A percentile compares a stretch with the other conserved stretches of the same genome.
phyloP scores from a whole-genome alignment of 495 filamentous ascomycete species.

The Podospora comata region DNA sequence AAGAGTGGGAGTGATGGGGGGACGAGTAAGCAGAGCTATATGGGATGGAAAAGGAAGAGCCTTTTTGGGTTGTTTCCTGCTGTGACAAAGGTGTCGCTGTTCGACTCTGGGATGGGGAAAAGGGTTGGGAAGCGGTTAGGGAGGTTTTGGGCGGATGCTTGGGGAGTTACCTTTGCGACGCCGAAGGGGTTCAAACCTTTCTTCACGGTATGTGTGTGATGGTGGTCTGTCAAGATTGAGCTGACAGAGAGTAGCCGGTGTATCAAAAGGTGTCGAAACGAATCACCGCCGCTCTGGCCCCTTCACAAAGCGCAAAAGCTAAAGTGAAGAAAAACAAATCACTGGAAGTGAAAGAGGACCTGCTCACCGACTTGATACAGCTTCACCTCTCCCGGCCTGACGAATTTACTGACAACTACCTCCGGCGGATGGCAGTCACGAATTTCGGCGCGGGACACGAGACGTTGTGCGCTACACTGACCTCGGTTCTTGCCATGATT shows the following conservation, averaged over 20 bases:
- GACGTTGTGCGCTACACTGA: constrained; percentile 46
- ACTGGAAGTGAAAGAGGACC: constrained; percentile 20
- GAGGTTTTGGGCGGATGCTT: constrained; percentile 26
- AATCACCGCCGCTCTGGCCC: constrained; percentile 21
- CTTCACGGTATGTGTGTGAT: constrained; percentile 28
- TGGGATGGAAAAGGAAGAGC: constrained; percentile 37
- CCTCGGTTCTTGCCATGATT: constrained; percentile 38
- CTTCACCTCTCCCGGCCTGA: constrained; percentile 33
- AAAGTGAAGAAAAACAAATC: background rate
- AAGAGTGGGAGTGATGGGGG: constrained; percentile 34
- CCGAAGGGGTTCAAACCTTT: constrained; percentile 36
- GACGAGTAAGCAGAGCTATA: constrained; percentile 35
- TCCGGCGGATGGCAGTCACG: constrained; percentile 45
- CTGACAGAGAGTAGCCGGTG: constrained; percentile 22
- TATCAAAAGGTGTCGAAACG: constrained; percentile 31
- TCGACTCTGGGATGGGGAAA: constrained; percentile 14
- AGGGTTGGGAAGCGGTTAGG: constrained; percentile 2
- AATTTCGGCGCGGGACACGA: constrained; percentile 51
- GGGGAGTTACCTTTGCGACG: constrained; percentile 32
- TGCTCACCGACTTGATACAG: constrained; percentile 38
- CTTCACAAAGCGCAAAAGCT: background rate
- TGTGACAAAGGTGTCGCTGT: constrained; percentile 18
- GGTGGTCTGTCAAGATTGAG: background rate
- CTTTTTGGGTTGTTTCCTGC: constrained; percentile 38
- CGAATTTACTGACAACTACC: constrained; percentile 36